Evolutionary conservation across 176 grass and related monocot species (phyloP), one percentile per base, ranked within the genome.

Genomic region (Paspalum notatum): DNA sequence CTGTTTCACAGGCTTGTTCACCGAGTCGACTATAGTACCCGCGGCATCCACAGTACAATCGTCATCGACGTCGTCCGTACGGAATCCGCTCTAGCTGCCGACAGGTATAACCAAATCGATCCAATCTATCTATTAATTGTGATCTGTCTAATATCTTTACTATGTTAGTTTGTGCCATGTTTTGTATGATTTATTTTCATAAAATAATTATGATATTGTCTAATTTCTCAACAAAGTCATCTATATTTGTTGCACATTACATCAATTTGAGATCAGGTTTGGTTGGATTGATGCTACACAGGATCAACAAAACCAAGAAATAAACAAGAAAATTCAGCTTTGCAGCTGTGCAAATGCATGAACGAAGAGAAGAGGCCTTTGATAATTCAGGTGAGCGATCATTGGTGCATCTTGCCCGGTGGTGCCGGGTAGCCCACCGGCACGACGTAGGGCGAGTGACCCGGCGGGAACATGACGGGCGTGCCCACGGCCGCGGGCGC

Each of bases 391-490:
- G 68, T 24, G 18, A 66, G 69, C 8, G 25, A 76, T 85, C 72
- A 93, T 66, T 87, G 86, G 61, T 94, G 95, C 90, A 98, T 94
- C 50, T 92, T 87, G 3, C 83, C 66, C 9, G 84, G 88, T 0
- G 81, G 92, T 16, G 87, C 92, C 1, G 96, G 96, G 83, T 99
- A 95, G 22, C 84, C 92, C 66, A 95, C 91, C 0, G 96, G 96
- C 86, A 93, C 74, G 72, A 85, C 92, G 59, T 95, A 99, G 37
- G 96, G 88, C 21, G 90, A 59, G 71, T 99, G 92, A 0, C 89
- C 84, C 8, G 92, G 96, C 27, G 96, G 96, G 71, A 99, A 90
- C 96, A 99, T 90, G 4, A 95, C 96, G 7, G 90, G 92, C 60
- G 96, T 95, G 17, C 96, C 92, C 8, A 93, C 90, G 54, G 88